Conservation (phyloP, 768 basidiomycete species). For the Kwoniella sp. region DNA sequence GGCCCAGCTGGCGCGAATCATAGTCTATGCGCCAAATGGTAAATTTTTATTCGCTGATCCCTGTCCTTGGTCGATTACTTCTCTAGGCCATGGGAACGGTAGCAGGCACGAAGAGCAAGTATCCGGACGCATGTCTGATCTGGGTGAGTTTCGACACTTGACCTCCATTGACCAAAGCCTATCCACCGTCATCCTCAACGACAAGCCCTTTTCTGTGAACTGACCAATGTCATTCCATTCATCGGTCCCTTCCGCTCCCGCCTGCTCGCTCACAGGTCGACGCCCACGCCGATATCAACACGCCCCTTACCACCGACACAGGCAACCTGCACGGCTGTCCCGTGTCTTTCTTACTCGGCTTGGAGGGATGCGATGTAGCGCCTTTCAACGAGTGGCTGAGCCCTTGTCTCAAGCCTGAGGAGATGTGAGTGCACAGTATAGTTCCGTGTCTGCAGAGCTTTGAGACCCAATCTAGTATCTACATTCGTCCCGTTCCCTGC, state of each 20-base stretch:
- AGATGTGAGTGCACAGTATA: constrained; percentile 61
- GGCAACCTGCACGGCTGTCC: constrained; percentile 99
- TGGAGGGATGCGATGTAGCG: constrained; percentile 58
- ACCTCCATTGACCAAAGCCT: background rate
- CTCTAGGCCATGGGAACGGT: constrained; percentile 87
- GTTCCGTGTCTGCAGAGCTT: too few relatives aligned
- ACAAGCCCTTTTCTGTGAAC: background rate
- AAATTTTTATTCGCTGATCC: background rate
- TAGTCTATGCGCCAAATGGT: too few relatives aligned
- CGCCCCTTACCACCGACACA: constrained; percentile 71
- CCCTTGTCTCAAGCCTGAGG: constrained; percentile 70
- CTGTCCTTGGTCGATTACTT: background rate
- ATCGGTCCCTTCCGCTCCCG: background rate
- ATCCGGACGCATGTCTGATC: constrained; percentile 70
- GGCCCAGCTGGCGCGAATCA: constrained; percentile 44
- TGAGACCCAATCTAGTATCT: too few relatives aligned
- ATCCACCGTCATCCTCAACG: background rate
- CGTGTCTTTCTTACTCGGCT: constrained; percentile 81
- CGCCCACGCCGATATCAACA: constrained; percentile 97
- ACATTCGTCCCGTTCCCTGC: too few relatives aligned
- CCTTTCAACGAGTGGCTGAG: constrained; percentile 62
- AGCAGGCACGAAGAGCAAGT: constrained; percentile 71
- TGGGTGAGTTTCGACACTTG: constrained; percentile 66
- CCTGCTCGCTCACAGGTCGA: constrained; percentile 63
- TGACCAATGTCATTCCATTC: background rate